Evolutionary conservation across 2,329 filamentous ascomycete genomes (phyloP).

Genomic region (Blumeriella jaapii): DNA sequence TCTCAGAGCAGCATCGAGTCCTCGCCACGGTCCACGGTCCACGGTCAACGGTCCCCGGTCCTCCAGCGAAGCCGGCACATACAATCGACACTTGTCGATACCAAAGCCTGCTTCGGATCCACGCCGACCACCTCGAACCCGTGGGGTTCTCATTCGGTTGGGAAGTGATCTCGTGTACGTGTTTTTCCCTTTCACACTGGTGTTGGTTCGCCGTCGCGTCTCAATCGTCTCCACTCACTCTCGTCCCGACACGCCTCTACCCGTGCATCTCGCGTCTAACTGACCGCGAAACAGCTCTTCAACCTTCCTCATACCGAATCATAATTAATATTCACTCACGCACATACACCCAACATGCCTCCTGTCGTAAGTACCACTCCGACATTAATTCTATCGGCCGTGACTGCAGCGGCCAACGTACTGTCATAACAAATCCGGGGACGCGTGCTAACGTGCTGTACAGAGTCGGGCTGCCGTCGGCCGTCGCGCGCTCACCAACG

Average conservation of each 20-base stretch:
- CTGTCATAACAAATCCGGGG: conserved; percentile 2
- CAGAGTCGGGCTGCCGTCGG: conserved; percentile 53
- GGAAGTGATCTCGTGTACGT: conserved; percentile 19
- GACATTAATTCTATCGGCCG: conserved; percentile 28
- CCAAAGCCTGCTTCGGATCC: conserved; percentile 6
- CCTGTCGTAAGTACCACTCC: too few relatives aligned
- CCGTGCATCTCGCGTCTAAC: conserved; percentile 21
- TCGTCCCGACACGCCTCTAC: conserved; percentile 18
- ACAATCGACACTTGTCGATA: conserved; percentile 22
- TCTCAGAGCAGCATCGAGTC: too few relatives aligned
- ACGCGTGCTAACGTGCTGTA: conserved; percentile 30
- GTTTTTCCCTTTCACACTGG: not conserved
- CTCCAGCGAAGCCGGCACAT: conserved; percentile 3
- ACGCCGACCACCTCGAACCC: conserved; percentile 9
- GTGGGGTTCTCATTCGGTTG: conserved; percentile 5
- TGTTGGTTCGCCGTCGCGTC: conserved; percentile 16
- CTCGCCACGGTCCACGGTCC: too few relatives aligned
- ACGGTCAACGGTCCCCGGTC: conserved; percentile 9
- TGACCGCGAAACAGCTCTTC: conserved; percentile 17
- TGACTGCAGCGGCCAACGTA: not conserved
- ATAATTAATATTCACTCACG: conserved; percentile 31
- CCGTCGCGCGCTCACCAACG: conserved; percentile 69
- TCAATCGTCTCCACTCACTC: not conserved
- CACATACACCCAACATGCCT: conserved; percentile 38
- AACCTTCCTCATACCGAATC: conserved; percentile 11